A percentile compares a stretch with the other conserved stretches of the same genome.
These are phyloP conservation scores for Fusarium decemcellulare DNA, from an alignment of 2,329 filamentous ascomycete genomes.

Conservation along the genomic window DNA sequence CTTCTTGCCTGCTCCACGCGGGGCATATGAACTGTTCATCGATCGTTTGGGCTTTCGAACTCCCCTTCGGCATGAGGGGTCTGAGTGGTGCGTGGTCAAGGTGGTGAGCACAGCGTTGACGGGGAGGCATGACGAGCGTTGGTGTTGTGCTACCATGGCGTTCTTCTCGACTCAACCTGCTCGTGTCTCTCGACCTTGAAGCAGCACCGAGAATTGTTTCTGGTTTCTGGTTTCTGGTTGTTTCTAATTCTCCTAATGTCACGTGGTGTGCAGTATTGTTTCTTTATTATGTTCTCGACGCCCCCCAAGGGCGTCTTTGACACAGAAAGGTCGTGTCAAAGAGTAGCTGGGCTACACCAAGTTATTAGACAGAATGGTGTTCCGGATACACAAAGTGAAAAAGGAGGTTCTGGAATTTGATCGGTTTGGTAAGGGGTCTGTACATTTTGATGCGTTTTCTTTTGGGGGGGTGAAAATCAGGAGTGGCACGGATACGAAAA, in stretches of 20 bases:
- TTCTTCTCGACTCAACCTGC: slow-evolving; percentile 8
- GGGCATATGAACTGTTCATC: slow-evolving; percentile 26
- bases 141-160: slow-evolving; percentile 33
- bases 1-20: slow-evolving; percentile 13
- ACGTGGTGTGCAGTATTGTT: neutral
- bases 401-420: slow-evolving; percentile 1
- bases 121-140: slow-evolving; percentile 40
- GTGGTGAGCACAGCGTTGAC: slow-evolving; percentile 31
- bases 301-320: neutral
- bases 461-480: slow-evolving; percentile 16
- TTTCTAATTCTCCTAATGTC: too few species aligned
- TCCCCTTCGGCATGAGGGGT: slow-evolving; percentile 11
- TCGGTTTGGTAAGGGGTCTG: slow-evolving; percentile 23
- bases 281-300: slow-evolving; percentile 29
- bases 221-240: too few species aligned
- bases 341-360: slow-evolving; percentile 6
- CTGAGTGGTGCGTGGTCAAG: slow-evolving; percentile 5
- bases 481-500: slow-evolving; percentile 9
- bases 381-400: slow-evolving; percentile 2
- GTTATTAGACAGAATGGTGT: slow-evolving; percentile 29
- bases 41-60: slow-evolving; percentile 3
- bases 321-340: neutral
- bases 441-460: slow-evolving; percentile 17
- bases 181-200: slow-evolving; percentile 5
- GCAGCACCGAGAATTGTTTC: neutral